A percentile compares a stretch with the other conserved stretches of the same genome.
Evolutionary conservation across 108 stramenopile genomes (phyloP).

Genomic region (Skeletonema tropicum): DNA sequence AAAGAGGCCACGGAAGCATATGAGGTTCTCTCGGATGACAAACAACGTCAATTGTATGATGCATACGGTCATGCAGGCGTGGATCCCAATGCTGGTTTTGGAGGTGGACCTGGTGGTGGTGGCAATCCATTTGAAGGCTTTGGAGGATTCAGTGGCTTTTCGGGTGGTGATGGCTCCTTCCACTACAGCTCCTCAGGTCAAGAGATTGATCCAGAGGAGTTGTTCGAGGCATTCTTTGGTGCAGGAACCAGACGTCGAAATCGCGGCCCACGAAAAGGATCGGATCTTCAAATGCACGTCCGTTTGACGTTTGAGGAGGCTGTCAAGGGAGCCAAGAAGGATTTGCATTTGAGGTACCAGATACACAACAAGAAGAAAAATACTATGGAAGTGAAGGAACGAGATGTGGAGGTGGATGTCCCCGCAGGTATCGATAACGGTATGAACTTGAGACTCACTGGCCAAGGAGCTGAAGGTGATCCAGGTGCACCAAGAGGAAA

Average conservation of each 20-base stretch:
- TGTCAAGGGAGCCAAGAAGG: slow-evolving; percentile 80
- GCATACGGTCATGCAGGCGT: slow-evolving; percentile 89
- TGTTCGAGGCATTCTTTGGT: slow-evolving; percentile 90
- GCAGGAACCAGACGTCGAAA: slow-evolving; percentile 56
- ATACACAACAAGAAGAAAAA: slow-evolving; percentile 65
- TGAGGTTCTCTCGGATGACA: slow-evolving; percentile 80
- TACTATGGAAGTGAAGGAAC: slow-evolving; percentile 72
- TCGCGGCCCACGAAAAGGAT: slow-evolving; percentile 82
- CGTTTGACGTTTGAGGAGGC: slow-evolving; percentile 91
- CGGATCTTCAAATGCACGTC: slow-evolving; percentile 89
- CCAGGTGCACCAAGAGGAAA: slow-evolving; percentile 88
- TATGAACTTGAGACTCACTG: slow-evolving; percentile 87
- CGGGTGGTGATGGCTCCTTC: slow-evolving; percentile 78
- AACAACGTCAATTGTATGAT: slow-evolving; percentile 68
- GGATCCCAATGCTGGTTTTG: slow-evolving; percentile 80
- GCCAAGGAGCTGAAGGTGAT: slow-evolving; percentile 94
- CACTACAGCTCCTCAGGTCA: slow-evolving; percentile 63
- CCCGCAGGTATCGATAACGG: slow-evolving; percentile 96
- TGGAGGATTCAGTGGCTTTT: slow-evolving; percentile 60
- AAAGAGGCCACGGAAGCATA: slow-evolving; percentile 83
- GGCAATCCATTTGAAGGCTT: slow-evolving; percentile 73
- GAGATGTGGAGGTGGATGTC: slow-evolving; percentile 84
- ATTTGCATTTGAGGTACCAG: slow-evolving; percentile 83
- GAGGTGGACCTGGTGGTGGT: slow-evolving; percentile 49
- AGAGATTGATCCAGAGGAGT: slow-evolving; percentile 87